A percentile compares a stretch with the other conserved stretches of the same genome.
Conservation (phyloP, 2,329 filamentous ascomycete genomes). For the Cryphonectria nitschkei region DNA sequence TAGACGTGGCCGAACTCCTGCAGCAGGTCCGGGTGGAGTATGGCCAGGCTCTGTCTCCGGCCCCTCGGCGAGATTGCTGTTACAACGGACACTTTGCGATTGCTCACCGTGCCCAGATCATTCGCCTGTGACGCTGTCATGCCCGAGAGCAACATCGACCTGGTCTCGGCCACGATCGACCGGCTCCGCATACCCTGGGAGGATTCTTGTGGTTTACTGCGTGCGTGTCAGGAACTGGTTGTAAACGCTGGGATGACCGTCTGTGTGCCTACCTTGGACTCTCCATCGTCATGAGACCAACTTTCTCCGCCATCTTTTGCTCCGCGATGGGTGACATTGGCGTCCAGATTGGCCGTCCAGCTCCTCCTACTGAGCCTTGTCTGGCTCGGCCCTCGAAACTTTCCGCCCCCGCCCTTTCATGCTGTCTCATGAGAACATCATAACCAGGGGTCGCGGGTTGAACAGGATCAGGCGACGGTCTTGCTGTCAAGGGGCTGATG, state of each 20-base stretch:
- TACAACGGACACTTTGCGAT: slow-evolving; percentile 35
- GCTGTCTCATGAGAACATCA: slow-evolving; percentile 41
- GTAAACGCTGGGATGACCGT: not conserved
- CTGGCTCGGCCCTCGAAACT: slow-evolving; percentile 37
- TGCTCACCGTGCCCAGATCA: slow-evolving; percentile 23
- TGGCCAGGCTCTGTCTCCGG: slow-evolving; percentile 32
- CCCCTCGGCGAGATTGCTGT: slow-evolving; percentile 21
- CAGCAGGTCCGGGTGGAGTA: slow-evolving; percentile 41
- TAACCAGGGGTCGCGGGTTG: slow-evolving; percentile 37
- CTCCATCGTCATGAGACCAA: slow-evolving; percentile 36
- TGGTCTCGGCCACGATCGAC: slow-evolving; percentile 36
- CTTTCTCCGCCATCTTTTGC: slow-evolving; percentile 32
- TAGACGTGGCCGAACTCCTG: slow-evolving; percentile 47
- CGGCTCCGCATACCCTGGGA: slow-evolving; percentile 27
- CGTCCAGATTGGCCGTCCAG: slow-evolving; percentile 31
- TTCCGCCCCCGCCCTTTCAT: slow-evolving; percentile 42
- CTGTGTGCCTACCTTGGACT: slow-evolving; percentile 29
- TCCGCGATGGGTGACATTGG: slow-evolving; percentile 38
- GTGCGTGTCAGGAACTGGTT: slow-evolving; percentile 28
- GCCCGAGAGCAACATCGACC: slow-evolving; percentile 39
- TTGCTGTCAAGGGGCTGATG: slow-evolving; percentile 38
- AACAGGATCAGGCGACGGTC: slow-evolving; percentile 40
- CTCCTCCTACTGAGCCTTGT: slow-evolving; percentile 6
- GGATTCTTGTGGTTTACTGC: slow-evolving; percentile 28
- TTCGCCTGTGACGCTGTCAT: slow-evolving; percentile 28